Base-by-base conservation (phyloP, 768 basidiomycete genomes). In the Boletus tylopilopsis region DNA sequence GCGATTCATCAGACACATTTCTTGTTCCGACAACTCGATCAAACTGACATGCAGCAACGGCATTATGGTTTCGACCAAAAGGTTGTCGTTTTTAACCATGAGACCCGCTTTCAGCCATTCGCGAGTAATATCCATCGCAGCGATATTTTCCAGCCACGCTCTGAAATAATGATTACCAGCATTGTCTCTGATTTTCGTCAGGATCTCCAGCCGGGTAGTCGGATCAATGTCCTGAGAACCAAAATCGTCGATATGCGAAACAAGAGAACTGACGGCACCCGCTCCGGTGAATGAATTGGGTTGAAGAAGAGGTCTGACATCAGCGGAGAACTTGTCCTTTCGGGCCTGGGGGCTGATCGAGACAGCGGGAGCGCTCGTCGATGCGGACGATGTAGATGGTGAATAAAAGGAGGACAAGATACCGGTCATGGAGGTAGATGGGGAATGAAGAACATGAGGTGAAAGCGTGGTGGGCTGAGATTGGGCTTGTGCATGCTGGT, bases 141-240 rank as follows among this genome's bases (percentile, higher is more conserved):
- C 66, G 37, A 62, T n/a, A 63, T 87, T 90, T 64, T 90, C 89
- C 15, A 81, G 78, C 89, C 90, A 92, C 5, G 88, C 89, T 36
- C 87, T 81, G 64, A 87, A 91, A 62, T 92, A 93, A 59, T 89
- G 87, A 62, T 90, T 89, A 35, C 82, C 86, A 24, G 90, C 90
- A 41, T 84, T 81, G 66, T 93, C 89, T 55, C 90, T 77, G 56
- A 92, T 86, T 68, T 82, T 85, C 16, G 84, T 85, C 47, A 93
- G 69, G 45, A 92, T 84, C 63, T 92, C 87, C 47, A 86, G 62
- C 6, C 90, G 83, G 18, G 76, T 76, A n/a, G 70, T 51, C 6
- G 78, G 69, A 47, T 89, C 85, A 21, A 89, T 81, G 22, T 89
- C 85, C 41, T 73, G 62, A 16, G 77, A 68, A 27, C 87, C 84